Base-by-base conservation (phyloP, 2,329 filamentous ascomycete species). In the Curvularia hawaiiensis region DNA sequence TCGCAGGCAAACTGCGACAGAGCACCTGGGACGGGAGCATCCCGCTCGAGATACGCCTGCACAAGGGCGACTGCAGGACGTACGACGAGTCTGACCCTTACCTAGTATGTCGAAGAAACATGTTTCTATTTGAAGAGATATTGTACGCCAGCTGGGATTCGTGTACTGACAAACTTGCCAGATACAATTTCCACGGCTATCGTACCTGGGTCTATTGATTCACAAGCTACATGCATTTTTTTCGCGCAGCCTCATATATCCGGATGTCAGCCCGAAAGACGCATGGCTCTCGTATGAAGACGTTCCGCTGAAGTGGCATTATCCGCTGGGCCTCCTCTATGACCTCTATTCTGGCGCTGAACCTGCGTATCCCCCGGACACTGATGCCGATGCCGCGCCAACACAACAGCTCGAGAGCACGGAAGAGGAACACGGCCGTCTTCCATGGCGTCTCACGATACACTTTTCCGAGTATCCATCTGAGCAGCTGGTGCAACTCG, bases 221-320 rank as follows among this genome's bases (percentile, higher is more conserved):
- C 83, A 85, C 16, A 83, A 80, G 54, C 77, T 91, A 7, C 85
- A 86, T 63, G 77, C 80, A 49, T 90, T 90, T 78, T 91, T 90
- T 71, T 68, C 78, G 1, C 64, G 79, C 14, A 81, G 75, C 26
- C 74, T 90, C 38, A 89, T 89, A 64, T 79, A 87, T 62, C 81
- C 86, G 3, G 76, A 81, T 43, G 78, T 83, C 31, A 77, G 77
- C 3, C 70, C 82, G 8, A 78, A 83, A 56, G 77, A 84, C 43
- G 83, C 84, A 20, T 88, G 86, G 84, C 84, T 91, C 62, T 86
- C 85, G 1, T 88, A 87, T 68, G 86, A 91, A 71, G 83, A 80
- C 14, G 88, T 91, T 16, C 84, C 87, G 2, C 73, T 91, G 62
- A 90, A 89, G 78, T 89, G 87, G 87, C 88, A 91, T 68, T 87